Evolutionary conservation across 805 yeast genomes (phyloP), one percentile per base, ranked within the genome.

Genomic region (Sungouiozyma ichnusensis): DNA sequence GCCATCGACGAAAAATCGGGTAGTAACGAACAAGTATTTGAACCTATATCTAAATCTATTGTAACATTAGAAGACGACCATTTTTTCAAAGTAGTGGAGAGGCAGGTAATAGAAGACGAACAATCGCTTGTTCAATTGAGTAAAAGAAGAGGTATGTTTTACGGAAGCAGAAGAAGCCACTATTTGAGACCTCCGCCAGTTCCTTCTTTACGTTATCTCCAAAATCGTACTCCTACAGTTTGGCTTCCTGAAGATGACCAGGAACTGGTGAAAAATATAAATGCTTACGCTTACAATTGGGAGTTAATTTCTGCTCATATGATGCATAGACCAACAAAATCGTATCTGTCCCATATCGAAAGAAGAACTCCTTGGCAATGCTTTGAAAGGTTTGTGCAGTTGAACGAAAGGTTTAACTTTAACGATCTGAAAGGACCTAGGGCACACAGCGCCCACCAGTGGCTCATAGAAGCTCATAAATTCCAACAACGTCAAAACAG

Each of bases 321-420:
- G 58, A 73, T 82, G 36, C 72, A 80, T 2, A 69, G 73, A 39
- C 74, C 86, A 2, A 74, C 85, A 0, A 71, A 77, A 48, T 75
- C 81, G 13, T 87, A 85, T 59, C 74, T 79, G 33, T 83, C 97
- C 1, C 87, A 85, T 54, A 85, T 87, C 44, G 97, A 92, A 61
- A 75, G 97, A 54, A 74, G 98, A 54, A 92, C 97, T 0, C 94
- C 98, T 0, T 92, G 98, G 98, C 97, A 90, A 60, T 90, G 97
- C 60, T 92, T 92, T 66, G 98, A 92, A 62, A 69, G 98, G 50
- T 92, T 90, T 68, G 81, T 88, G 46, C 97, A 90, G 64, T 70
- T 92, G 49, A 86, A 85, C 53, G 96, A 90, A 45, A 79, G 81
- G 44, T 90, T 87, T 54, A 94, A 85, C 49, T 76, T 85, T 46